Percentiles rank a stretch among this genome's conserved stretches.
These are phyloP conservation scores for Cystobasidium pallidum DNA, from an alignment of 1,284 basidiomycete species.

Conservation along the genomic window DNA sequence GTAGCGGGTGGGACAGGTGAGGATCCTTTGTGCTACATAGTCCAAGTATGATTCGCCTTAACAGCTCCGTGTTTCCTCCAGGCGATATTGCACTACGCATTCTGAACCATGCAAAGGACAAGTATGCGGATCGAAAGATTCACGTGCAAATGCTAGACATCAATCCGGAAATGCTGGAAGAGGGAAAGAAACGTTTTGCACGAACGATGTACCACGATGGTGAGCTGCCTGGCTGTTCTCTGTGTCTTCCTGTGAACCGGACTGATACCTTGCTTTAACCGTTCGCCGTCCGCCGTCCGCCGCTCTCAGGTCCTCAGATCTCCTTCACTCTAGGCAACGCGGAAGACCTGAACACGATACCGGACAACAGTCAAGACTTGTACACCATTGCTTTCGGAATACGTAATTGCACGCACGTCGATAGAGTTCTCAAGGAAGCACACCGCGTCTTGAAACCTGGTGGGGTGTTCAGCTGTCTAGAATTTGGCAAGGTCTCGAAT, in stretches of 20 bases:
- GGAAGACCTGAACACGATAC: slow-evolving; percentile 74
- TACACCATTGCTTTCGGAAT: slow-evolving; percentile 99
- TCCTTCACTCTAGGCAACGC: slow-evolving; percentile 93
- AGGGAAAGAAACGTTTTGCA: slow-evolving; percentile 87
- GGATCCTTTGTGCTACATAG: too few relatives aligned
- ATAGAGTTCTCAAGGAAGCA: slow-evolving; percentile 84
- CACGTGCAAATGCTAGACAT: slow-evolving; percentile 92
- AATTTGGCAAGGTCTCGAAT: slow-evolving; percentile 93
- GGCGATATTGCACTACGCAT: slow-evolving; percentile 96
- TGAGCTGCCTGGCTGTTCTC: slow-evolving; percentile 59
- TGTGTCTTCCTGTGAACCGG: too few relatives aligned
- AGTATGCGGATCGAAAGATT: slow-evolving; percentile 83
- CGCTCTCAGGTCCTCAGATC: slow-evolving; percentile 79
- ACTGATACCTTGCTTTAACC: too few relatives aligned
- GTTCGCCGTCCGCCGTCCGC: too few relatives aligned
- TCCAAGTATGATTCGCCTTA: too few relatives aligned
- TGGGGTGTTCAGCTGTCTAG: slow-evolving; percentile 91
- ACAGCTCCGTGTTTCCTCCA: slow-evolving; percentile 54
- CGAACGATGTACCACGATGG: slow-evolving; percentile 96
- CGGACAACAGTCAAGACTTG: slow-evolving; percentile 82
- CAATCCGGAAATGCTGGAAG: slow-evolving; percentile 91
- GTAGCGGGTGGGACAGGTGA: slow-evolving; percentile 98
- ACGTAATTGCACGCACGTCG: slow-evolving; percentile 93
- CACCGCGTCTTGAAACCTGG: slow-evolving; percentile 95
- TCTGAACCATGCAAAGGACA: slow-evolving; percentile 85